These are phyloP conservation scores for Fennellomyces sp. DNA, from an alignment of 371 early-diverging fungal species.

Conservation along the genomic window DNA sequence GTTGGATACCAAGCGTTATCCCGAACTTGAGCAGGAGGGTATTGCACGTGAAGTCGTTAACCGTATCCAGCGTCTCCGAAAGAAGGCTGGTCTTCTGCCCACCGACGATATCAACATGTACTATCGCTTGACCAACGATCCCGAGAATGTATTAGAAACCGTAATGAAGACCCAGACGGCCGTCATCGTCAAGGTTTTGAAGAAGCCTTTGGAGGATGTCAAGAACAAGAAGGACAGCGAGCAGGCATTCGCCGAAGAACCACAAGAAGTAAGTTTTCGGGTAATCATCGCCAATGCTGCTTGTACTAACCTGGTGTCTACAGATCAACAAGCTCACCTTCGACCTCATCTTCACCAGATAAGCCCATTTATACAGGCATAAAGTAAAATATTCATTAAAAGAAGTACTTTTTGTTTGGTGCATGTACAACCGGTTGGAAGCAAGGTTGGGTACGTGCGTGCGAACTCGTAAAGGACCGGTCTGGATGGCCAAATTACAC, in stretches of 20 bases:
- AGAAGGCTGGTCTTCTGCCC: constrained; percentile 85
- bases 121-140: constrained; percentile 75
- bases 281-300: not conserved
- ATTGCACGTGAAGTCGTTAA: constrained; percentile 97
- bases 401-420: not conserved
- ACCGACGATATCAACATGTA: constrained; percentile 88
- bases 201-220: constrained; percentile 58
- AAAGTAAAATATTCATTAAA: not conserved
- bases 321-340: constrained; percentile 35
- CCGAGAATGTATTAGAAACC: constrained; percentile 63
- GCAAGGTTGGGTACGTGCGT: no score
- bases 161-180: constrained; percentile 77
- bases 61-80: constrained; percentile 97
- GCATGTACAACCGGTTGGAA: not conserved
- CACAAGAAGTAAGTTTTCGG: constrained; percentile 71
- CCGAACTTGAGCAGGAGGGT: constrained; percentile 90
- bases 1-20: constrained; percentile 84
- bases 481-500: no score
- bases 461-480: no score
- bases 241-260: constrained; percentile 67
- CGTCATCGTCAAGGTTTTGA: constrained; percentile 73
- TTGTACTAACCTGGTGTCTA: constrained; percentile 21
- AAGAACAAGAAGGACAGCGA: constrained; percentile 35
- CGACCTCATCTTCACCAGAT: constrained; percentile 40
- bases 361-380: constrained; percentile 5